Percentiles rank a stretch among this genome's conserved stretches.
Conservation (phyloP, 371 early-diverging fungal species). For the Batkoa obscura region DNA sequence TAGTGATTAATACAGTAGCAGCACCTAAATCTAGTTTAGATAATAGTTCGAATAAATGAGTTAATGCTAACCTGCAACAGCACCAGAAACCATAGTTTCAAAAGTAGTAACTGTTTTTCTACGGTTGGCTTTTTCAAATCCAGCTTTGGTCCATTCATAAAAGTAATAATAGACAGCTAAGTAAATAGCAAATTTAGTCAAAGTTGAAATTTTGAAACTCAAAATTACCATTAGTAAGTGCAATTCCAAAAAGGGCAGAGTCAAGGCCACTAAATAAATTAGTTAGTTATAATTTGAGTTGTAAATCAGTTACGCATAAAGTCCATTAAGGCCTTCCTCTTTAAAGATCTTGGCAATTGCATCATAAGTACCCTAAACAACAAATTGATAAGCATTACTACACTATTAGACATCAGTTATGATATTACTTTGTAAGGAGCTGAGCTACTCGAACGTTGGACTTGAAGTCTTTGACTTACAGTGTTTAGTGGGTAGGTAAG, state of each 20-base stretch:
- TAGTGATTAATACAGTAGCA: conserved; percentile 70
- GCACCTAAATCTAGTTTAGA: conserved; percentile 22
- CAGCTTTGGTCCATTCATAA: conserved; percentile 76
- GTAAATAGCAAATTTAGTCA: neutral
- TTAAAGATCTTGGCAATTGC: conserved; percentile 69
- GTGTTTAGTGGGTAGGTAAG: conserved; percentile 90
- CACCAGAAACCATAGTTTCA: conserved; percentile 81
- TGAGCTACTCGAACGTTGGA: conserved; percentile 41
- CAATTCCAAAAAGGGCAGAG: conserved; percentile 89
- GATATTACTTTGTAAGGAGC: conserved; percentile 37
- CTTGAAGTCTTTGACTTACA: conserved; percentile 74
- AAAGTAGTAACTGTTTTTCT: conserved; percentile 44
- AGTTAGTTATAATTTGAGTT: neutral
- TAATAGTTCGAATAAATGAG: neutral
- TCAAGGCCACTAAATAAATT: conserved; percentile 54
- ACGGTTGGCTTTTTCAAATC: conserved; percentile 47
- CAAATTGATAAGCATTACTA: neutral
- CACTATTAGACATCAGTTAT: neutral
- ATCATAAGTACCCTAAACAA: conserved; percentile 36
- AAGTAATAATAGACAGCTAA: conserved; percentile 77
- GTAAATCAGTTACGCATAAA: conserved; percentile 55
- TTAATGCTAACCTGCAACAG: conserved; percentile 48
- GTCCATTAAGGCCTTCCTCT: conserved; percentile 70
- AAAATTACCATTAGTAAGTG: conserved; percentile 67
- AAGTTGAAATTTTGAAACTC: neutral